phyloP scores from a whole-genome alignment of 345 rosid genomes.

The Laguncularia racemosa region DNA sequence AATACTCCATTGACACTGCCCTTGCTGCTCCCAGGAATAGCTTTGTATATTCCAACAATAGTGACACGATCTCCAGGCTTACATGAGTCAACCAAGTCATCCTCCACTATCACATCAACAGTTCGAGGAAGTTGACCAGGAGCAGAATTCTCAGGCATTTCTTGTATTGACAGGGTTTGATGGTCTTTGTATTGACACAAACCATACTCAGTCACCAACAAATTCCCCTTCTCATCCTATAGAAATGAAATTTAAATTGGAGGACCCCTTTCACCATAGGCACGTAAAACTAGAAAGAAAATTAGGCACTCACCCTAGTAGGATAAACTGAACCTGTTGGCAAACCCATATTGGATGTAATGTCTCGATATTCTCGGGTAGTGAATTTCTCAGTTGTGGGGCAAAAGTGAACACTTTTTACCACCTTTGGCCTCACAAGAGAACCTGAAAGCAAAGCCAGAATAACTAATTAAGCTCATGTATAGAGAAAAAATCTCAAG shows the following conservation, averaged over 20 bases:
- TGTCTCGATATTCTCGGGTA: constrained; percentile 83
- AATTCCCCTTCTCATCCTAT: constrained; percentile 82
- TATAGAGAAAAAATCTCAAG: too few relatives aligned
- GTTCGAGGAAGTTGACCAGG: constrained; percentile 99
- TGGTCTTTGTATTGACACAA: constrained; percentile 94
- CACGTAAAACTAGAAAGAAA: neutral
- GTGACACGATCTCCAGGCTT: constrained; percentile 99
- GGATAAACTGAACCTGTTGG: constrained; percentile 99
- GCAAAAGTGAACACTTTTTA: constrained; percentile 93
- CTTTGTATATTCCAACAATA: constrained; percentile 85
- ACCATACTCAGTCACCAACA: constrained; percentile 95
- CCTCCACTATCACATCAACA: constrained; percentile 91
- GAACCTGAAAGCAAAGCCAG: constrained; percentile 53
- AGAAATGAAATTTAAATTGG: constrained; percentile 18
- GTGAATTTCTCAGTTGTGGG: constrained; percentile 68
- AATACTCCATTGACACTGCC: constrained; percentile 97
- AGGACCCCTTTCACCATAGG: constrained; percentile 2
- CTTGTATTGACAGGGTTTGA: constrained; percentile 95
- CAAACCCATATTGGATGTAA: constrained; percentile 75
- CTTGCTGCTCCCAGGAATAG: constrained; percentile 90
- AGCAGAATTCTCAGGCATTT: constrained; percentile 98
- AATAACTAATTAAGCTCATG: neutral
- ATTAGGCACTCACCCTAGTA: constrained; percentile 61
- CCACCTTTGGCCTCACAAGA: constrained; percentile 97
- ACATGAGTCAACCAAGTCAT: constrained; percentile 93